A percentile compares a stretch with the other conserved stretches of the same genome.
Evolutionary conservation across 345 rosid species (phyloP).

Genomic region (Citrus sinensis): DNA sequence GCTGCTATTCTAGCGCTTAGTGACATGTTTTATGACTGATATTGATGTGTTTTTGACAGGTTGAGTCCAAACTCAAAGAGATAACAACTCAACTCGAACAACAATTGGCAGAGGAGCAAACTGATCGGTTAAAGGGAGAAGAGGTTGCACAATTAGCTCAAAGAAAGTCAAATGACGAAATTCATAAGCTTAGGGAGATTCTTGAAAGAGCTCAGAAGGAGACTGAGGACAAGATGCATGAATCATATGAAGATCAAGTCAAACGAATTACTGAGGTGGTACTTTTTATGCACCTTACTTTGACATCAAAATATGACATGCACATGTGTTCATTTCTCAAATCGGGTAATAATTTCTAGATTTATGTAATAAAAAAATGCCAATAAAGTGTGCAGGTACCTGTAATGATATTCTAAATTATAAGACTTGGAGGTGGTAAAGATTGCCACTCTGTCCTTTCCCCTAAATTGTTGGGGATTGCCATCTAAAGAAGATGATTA

Average conservation of each 20-base stretch:
- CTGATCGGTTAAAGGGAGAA: slow-evolving; percentile 66
- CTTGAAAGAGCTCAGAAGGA: slow-evolving; percentile 64
- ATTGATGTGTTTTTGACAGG: slow-evolving; percentile 28
- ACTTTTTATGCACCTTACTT: no score
- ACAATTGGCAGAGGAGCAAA: slow-evolving; percentile 75
- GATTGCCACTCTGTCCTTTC: no score
- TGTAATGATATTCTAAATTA: no score
- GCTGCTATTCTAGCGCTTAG: no score
- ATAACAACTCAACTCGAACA: slow-evolving; percentile 39
- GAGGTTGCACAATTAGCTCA: slow-evolving; percentile 53
- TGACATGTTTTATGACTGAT: background rate
- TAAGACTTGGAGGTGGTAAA: no score
- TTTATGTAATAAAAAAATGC: no score
- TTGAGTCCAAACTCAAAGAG: slow-evolving; percentile 38
- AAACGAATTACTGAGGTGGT: slow-evolving; percentile 47
- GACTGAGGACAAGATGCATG: slow-evolving; percentile 47
- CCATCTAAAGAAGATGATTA: no score
- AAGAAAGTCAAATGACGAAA: slow-evolving; percentile 64
- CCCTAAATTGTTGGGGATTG: no score
- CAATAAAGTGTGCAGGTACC: no score
- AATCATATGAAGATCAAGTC: slow-evolving; percentile 58
- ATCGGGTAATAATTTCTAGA: no score
- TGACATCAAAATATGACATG: no score
- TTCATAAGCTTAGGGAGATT: slow-evolving; percentile 63
- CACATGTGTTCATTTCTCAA: no score